A percentile compares a stretch with the other conserved stretches of the same genome.
phyloP scores from a whole-genome alignment of 2,329 filamentous ascomycete genomes.

The Aureobasidium sp. region DNA sequence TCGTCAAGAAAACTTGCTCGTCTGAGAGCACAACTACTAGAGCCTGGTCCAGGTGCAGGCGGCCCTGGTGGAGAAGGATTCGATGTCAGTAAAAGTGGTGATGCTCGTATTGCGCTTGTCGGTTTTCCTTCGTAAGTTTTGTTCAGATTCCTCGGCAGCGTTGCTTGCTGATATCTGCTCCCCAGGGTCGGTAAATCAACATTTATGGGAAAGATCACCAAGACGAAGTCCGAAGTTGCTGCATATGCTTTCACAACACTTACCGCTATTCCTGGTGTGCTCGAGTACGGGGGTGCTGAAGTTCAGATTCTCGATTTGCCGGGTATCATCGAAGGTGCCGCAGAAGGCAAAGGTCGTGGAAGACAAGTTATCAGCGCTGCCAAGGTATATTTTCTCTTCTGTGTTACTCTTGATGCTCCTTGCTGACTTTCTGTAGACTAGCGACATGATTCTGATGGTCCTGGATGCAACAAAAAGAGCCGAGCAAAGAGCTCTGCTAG shows the following conservation, averaged over 20 bases:
- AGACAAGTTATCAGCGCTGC: slow-evolving; percentile 96
- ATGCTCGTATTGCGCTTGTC: slow-evolving; percentile 92
- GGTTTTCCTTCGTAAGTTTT: slow-evolving; percentile 71
- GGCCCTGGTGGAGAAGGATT: slow-evolving; percentile 76
- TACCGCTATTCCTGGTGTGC: slow-evolving; percentile 91
- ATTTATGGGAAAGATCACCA: slow-evolving; percentile 97
- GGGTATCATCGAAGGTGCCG: slow-evolving; percentile 97
- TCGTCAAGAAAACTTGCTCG: slow-evolving; percentile 79
- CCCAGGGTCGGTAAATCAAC: slow-evolving; percentile 82
- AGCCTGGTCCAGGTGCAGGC: slow-evolving; percentile 74
- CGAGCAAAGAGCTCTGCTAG: slow-evolving; percentile 81
- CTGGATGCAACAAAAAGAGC: slow-evolving; percentile 94
- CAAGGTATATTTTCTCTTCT: slow-evolving; percentile 47
- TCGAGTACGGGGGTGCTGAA: slow-evolving; percentile 96
- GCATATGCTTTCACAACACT: slow-evolving; percentile 96
- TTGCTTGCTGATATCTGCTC: background rate
- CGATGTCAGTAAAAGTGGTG: slow-evolving; percentile 85
- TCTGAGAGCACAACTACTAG: slow-evolving; percentile 85
- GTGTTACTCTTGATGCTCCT: background rate
- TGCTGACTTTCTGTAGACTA: slow-evolving; percentile 50
- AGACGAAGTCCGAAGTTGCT: slow-evolving; percentile 92
- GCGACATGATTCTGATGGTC: slow-evolving; percentile 94
- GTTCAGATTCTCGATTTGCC: slow-evolving; percentile 98
- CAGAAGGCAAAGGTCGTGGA: slow-evolving; percentile 95
- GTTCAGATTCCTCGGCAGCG: background rate